Conservation (phyloP, 257 asterid species). For the Rehmannia glutinosa region DNA sequence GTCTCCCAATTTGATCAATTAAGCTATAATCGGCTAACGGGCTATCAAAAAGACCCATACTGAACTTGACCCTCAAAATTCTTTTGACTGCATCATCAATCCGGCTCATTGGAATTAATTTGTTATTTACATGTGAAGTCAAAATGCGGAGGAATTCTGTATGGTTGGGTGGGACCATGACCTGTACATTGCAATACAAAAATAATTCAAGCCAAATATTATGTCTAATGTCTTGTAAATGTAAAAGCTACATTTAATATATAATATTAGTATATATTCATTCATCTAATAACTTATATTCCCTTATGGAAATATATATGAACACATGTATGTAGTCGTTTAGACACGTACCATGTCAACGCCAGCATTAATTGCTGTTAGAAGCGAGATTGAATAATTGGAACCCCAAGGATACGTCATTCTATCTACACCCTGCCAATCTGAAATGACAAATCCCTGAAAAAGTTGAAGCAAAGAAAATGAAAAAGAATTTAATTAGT, state of each 20-base stretch:
- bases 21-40: conserved; percentile 49
- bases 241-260: too few relatives aligned
- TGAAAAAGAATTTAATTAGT: background rate
- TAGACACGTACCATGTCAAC: conserved; percentile 2
- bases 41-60: conserved; percentile 55
- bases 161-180: conserved; percentile 45
- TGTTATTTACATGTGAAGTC: conserved; percentile 36
- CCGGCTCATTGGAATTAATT: conserved; percentile 44
- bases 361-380: conserved; percentile 3
- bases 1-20: conserved; percentile 39
- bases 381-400: conserved; percentile 17
- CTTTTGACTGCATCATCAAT: conserved; percentile 65
- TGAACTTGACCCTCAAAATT: conserved; percentile 55
- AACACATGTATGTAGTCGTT: too few relatives aligned
- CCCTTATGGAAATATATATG: too few relatives aligned
- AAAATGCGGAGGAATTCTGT: conserved; percentile 34
- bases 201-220: background rate
- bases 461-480: background rate
- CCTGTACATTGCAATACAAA: conserved; percentile 11
- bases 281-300: too few relatives aligned
- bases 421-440: conserved; percentile 22
- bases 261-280: too few relatives aligned
- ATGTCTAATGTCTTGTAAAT: too few relatives aligned
- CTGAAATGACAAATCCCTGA: conserved; percentile 25
- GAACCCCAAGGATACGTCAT: conserved; percentile 8